Evolutionary conservation across 768 basidiomycete species (phyloP).

Genomic region (Amanita fuliginea): DNA sequence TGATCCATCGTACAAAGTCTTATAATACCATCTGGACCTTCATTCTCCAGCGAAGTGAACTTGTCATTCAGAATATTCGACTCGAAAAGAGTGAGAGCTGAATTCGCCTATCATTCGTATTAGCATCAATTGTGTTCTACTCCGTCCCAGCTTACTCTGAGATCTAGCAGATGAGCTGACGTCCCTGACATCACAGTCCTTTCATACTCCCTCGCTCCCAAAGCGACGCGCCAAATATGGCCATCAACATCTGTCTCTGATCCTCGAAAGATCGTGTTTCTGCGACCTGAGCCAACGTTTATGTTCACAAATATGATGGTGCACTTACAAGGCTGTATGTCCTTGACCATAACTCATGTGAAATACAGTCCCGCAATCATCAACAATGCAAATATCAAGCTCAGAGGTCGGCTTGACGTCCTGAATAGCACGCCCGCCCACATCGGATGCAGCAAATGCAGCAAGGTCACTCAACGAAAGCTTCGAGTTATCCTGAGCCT

Average conservation of each 20-base stretch:
- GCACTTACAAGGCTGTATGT: conserved; percentile 28
- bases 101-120: conserved; percentile 17
- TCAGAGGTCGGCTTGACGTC: conserved; percentile 34
- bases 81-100: conserved; percentile 22
- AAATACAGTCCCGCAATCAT: conserved; percentile 42
- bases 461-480: conserved; percentile 20
- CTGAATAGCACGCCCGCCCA: conserved; percentile 27
- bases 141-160: conserved; percentile 34
- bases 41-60: conserved; percentile 45
- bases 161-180: conserved; percentile 35
- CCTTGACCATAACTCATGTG: conserved; percentile 27
- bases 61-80: conserved; percentile 22
- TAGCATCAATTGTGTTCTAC: not conserved
- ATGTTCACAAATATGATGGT: not conserved
- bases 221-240: conserved; percentile 43
- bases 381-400: conserved; percentile 31
- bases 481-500: not conserved
- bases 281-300: conserved; percentile 1
- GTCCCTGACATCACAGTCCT: conserved; percentile 39
- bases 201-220: conserved; percentile 20
- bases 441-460: conserved; percentile 27
- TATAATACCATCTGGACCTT: conserved; percentile 29
- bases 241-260: conserved; percentile 13
- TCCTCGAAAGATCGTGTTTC: conserved; percentile 8
- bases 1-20: conserved; percentile 50